Evolutionary conservation across 495 filamentous ascomycete species (phyloP).

Genomic region (Neurospora sp.): DNA sequence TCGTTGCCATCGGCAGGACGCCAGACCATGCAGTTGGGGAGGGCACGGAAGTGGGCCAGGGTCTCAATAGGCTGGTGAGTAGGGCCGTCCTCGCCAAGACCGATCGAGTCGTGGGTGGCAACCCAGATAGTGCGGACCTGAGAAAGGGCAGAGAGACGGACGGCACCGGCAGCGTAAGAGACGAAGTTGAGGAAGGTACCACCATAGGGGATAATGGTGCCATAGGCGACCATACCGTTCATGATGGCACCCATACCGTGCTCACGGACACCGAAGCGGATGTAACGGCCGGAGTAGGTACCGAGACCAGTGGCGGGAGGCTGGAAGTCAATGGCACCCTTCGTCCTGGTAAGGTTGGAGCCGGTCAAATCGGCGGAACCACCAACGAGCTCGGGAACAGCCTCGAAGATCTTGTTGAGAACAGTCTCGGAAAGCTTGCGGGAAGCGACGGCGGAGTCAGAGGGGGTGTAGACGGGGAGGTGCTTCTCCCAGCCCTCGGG

Average conservation of each 20-base stretch:
- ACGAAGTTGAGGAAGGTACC: slow-evolving; percentile 99
- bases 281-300: slow-evolving; percentile 81
- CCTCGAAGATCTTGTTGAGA: slow-evolving; percentile 75
- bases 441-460: slow-evolving; percentile 76
- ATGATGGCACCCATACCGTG: slow-evolving; percentile 96
- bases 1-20: slow-evolving; percentile 98
- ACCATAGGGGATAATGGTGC: slow-evolving; percentile 83
- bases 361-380: slow-evolving; percentile 96
- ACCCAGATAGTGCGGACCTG: slow-evolving; percentile 91
- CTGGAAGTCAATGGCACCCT: slow-evolving; percentile 96
- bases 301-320: slow-evolving; percentile 76
- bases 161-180: slow-evolving; percentile 91
- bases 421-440: slow-evolving; percentile 93
- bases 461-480: slow-evolving; percentile 84
- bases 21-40: slow-evolving; percentile 99
- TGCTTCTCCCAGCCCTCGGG: slow-evolving; percentile 95
- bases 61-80: slow-evolving; percentile 99
- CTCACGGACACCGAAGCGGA: slow-evolving; percentile 96
- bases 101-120: slow-evolving; percentile 98
- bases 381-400: slow-evolving; percentile 83
- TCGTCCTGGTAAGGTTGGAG: slow-evolving; percentile 98
- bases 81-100: slow-evolving; percentile 96
- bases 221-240: slow-evolving; percentile 95
- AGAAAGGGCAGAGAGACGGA: slow-evolving; percentile 86
- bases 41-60: slow-evolving; percentile 97